phyloP scores from a whole-genome alignment of 768 basidiomycete genomes.

The Termitomyces sp. region DNA sequence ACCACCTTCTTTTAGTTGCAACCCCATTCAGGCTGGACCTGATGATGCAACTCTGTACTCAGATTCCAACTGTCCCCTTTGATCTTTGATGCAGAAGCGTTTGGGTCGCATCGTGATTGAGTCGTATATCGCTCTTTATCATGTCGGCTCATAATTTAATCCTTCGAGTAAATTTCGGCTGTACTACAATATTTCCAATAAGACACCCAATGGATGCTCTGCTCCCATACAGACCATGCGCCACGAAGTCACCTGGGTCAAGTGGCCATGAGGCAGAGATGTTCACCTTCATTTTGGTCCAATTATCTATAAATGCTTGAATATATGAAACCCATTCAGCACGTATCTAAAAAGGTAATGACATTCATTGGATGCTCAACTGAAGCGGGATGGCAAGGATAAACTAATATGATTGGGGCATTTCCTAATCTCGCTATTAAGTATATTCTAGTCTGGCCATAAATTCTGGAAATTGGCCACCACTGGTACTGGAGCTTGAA shows the following conservation, averaged over 20 bases:
- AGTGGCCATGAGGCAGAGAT: not conserved
- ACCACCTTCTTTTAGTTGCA: constrained; percentile 25
- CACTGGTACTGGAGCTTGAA: not conserved
- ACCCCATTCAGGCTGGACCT: constrained; percentile 36
- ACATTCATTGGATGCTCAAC: not conserved
- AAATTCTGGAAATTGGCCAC: not conserved
- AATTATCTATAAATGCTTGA: not conserved
- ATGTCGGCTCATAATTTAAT: not conserved
- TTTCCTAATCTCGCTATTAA: not conserved
- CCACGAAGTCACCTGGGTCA: not conserved
- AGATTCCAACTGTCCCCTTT: constrained; percentile 23
- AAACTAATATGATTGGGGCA: not conserved
- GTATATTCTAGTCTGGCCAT: too few species aligned
- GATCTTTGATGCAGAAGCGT: not conserved
- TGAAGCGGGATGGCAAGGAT: too few species aligned
- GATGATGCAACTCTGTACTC: constrained; percentile 32
- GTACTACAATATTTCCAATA: not conserved
- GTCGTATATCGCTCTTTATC: not conserved
- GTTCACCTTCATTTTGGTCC: not conserved
- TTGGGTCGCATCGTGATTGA: not conserved
- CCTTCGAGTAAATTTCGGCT: not conserved
- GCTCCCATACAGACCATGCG: not conserved
- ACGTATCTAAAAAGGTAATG: not conserved
- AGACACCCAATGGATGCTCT: not conserved
- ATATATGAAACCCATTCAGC: not conserved